phyloP scores from a whole-genome alignment of 2,329 filamentous ascomycete species.

The Sporothrix mexicana region DNA sequence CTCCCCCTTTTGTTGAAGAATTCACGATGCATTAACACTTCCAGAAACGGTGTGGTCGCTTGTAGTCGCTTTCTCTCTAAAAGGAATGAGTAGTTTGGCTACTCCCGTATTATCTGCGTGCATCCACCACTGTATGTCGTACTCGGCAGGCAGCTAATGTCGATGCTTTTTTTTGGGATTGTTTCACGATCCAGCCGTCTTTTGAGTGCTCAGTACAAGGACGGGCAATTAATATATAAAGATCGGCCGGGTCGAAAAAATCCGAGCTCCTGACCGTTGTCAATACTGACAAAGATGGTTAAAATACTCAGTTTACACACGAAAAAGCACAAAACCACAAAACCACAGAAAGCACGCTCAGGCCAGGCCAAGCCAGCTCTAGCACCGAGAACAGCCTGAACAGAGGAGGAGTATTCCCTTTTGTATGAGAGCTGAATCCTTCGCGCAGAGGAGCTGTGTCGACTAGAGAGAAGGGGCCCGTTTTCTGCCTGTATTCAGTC shows the following conservation, averaged over 20 bases:
- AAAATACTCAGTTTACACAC: too few relatives aligned
- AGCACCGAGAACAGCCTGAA: neutral
- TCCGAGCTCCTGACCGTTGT: neutral
- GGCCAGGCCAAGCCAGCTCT: constrained; percentile 1
- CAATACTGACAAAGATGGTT: too few relatives aligned
- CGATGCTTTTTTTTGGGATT: neutral
- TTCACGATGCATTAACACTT: neutral
- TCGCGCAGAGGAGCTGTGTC: constrained; percentile 13
- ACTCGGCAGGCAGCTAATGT: neutral
- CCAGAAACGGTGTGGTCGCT: too few relatives aligned
- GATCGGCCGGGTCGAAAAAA: neutral
- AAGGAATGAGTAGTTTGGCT: too few relatives aligned
- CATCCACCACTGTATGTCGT: too few relatives aligned
- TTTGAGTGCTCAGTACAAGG: neutral
- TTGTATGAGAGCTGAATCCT: constrained; percentile 14
- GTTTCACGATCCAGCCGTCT: constrained; percentile 13
- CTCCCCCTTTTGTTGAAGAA: neutral
- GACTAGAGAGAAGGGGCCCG: neutral
- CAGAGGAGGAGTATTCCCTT: neutral
- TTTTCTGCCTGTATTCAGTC: neutral
- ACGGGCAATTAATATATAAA: neutral
- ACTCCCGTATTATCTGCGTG: neutral
- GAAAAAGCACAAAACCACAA: neutral
- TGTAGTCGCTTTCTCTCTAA: too few relatives aligned
- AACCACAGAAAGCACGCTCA: neutral